Percentiles rank a stretch among this genome's conserved stretches.
Evolutionary conservation across 805 yeast genomes (phyloP).

Genomic region (Pichia scutulata): DNA sequence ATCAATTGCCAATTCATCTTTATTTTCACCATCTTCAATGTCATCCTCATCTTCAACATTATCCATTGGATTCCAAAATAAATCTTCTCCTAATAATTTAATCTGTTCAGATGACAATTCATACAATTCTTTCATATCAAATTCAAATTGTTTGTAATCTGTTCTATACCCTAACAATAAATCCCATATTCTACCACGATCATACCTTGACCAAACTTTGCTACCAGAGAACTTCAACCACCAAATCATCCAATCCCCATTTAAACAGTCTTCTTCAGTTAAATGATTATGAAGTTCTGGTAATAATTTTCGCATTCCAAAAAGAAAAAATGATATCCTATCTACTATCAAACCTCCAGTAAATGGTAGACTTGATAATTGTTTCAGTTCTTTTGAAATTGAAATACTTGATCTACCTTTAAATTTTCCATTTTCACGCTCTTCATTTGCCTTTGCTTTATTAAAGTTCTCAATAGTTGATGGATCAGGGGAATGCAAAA

Average conservation of each 20-base stretch:
- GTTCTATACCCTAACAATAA: slow-evolving; percentile 70
- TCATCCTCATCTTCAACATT: background rate
- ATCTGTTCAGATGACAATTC: slow-evolving; percentile 17
- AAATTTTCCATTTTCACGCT: background rate
- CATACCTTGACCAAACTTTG: slow-evolving; percentile 71
- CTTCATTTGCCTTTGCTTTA: background rate
- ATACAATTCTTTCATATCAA: slow-evolving; percentile 19
- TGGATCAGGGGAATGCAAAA: slow-evolving; percentile 63
- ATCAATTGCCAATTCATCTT: slow-evolving; percentile 4
- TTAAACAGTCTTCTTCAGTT: slow-evolving; percentile 69
- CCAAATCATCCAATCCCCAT: slow-evolving; percentile 89
- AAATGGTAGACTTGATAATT: slow-evolving; percentile 15
- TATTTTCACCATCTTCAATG: background rate
- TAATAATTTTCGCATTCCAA: slow-evolving; percentile 49
- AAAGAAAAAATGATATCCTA: slow-evolving; percentile 59
- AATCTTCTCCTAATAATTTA: slow-evolving; percentile 45
- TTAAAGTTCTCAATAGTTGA: slow-evolving; percentile 8
- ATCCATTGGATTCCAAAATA: slow-evolving; percentile 48
- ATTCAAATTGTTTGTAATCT: slow-evolving; percentile 19
- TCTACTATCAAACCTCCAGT: slow-evolving; percentile 59
- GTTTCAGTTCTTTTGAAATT: slow-evolving; percentile 18
- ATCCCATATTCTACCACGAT: slow-evolving; percentile 90
- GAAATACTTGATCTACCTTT: background rate
- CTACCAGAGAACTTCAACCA: slow-evolving; percentile 91
- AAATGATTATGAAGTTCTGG: slow-evolving; percentile 75